phyloP scores from a whole-genome alignment of 768 basidiomycete genomes.

The Amanita thiersii region DNA sequence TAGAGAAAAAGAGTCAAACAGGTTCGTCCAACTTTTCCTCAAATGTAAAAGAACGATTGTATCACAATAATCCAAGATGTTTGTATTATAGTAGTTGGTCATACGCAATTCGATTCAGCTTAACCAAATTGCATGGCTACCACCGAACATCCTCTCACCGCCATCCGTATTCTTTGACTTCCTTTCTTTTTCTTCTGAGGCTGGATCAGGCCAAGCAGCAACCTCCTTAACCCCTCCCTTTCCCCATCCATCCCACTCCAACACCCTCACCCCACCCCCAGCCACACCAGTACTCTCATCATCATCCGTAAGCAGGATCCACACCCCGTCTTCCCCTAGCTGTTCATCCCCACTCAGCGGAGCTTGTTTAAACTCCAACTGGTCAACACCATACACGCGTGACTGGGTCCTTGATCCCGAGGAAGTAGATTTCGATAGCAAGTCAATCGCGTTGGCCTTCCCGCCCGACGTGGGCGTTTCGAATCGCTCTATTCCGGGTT shows the following conservation, averaged over 20 bases:
- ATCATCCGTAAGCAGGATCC: constrained; percentile 45
- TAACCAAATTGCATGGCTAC: constrained; percentile 47
- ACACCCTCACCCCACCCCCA: constrained; percentile 31
- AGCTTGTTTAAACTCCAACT: background rate
- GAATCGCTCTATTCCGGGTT: constrained; percentile 23
- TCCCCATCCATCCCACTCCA: constrained; percentile 43
- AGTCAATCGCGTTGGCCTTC: constrained; percentile 43
- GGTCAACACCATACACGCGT: background rate
- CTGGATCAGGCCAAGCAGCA: constrained; percentile 30
- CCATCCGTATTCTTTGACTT: constrained; percentile 10
- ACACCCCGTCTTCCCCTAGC: constrained; percentile 22
- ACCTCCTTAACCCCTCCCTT: constrained; percentile 30
- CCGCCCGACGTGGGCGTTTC: constrained; percentile 42
- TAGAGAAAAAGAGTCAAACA: too few relatives aligned
- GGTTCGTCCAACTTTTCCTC: too few relatives aligned
- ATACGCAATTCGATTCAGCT: constrained; percentile 18
- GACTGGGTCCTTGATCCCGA: background rate
- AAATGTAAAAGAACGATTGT: too few relatives aligned
- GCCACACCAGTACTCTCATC: constrained; percentile 24
- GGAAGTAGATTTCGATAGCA: constrained; percentile 21
- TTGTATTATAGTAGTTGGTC: background rate
- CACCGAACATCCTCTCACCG: constrained; percentile 28
- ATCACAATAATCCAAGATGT: too few relatives aligned
- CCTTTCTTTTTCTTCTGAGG: constrained; percentile 8
- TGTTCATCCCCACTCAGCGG: background rate